A percentile compares a stretch with the other conserved stretches of the same genome.
Evolutionary conservation across 192 early-diverging fungal species (phyloP).

Genomic region (Podila epicladia): DNA sequence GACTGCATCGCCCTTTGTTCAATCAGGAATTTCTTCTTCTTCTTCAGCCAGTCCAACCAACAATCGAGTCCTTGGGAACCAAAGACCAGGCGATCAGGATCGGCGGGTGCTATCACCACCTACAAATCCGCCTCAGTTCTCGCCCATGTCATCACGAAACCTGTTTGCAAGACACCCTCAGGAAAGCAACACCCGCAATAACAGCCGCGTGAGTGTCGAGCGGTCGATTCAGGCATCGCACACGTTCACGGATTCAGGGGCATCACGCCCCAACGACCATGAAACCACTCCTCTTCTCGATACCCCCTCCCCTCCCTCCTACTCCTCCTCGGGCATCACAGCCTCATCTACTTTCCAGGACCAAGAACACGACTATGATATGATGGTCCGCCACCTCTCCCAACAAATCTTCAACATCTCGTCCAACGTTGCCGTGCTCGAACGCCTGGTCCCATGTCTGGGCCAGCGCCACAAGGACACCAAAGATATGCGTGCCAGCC

Average conservation of each 20-base stretch:
- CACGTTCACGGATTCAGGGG: too few species aligned
- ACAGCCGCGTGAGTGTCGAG: too few species aligned
- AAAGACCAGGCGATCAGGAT: conserved; percentile 19
- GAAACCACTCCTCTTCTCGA: neutral
- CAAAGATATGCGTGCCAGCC: conserved; percentile 25
- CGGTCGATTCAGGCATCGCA: too few species aligned
- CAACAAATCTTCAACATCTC: conserved; percentile 52
- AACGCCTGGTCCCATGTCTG: conserved; percentile 39
- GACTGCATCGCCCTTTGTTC: neutral
- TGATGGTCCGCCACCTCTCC: conserved; percentile 43
- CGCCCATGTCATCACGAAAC: conserved; percentile 1
- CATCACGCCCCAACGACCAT: neutral
- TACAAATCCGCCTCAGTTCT: conserved; percentile 20
- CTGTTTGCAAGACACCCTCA: neutral
- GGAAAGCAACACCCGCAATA: neutral
- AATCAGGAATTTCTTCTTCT: neutral
- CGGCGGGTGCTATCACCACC: conserved; percentile 31
- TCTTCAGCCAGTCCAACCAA: neutral
- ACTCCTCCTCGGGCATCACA: neutral
- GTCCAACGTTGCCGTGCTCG: conserved; percentile 42
- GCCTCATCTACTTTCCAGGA: conserved; percentile 10
- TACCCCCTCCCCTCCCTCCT: neutral
- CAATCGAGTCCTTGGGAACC: conserved; percentile 15
- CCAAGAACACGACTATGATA: conserved; percentile 47
- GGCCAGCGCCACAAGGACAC: conserved; percentile 50